These are phyloP conservation scores for Kalmusia sp. DNA, from an alignment of 2,329 filamentous ascomycete genomes.

Conservation along the genomic window DNA sequence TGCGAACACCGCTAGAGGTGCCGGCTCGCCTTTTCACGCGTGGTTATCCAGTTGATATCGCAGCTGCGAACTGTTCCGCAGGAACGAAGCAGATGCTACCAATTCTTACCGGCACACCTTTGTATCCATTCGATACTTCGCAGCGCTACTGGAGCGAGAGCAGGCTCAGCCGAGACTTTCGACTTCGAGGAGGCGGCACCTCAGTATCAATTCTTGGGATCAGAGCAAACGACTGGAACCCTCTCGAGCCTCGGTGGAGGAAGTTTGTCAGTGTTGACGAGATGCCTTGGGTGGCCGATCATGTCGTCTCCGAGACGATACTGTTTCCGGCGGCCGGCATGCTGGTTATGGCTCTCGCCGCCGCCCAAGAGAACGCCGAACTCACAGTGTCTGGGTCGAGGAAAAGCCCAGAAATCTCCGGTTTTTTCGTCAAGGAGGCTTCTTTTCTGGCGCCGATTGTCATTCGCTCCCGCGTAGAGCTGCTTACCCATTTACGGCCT, in stretches of 20 bases:
- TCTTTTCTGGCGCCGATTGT: too few relatives aligned
- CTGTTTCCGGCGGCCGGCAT: conserved; percentile 32
- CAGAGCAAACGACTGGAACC: conserved; percentile 26
- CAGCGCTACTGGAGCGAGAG: conserved; percentile 28
- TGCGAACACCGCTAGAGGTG: not conserved
- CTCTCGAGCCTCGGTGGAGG: conserved; percentile 49
- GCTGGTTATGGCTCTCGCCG: not conserved
- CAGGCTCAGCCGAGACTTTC: conserved; percentile 13
- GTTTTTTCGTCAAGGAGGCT: not conserved
- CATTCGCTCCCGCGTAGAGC: too few relatives aligned
- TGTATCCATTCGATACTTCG: conserved; percentile 32
- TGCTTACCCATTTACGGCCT: too few relatives aligned
- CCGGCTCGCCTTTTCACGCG: not conserved
- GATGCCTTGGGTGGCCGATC: conserved; percentile 30
- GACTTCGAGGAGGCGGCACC: conserved; percentile 1
- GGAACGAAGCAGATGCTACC: not conserved
- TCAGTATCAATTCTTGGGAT: conserved; percentile 23
- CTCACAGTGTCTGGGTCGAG: too few relatives aligned
- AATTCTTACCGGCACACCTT: too few relatives aligned
- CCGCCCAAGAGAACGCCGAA: not conserved
- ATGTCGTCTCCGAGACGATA: conserved; percentile 21
- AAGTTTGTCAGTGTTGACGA: conserved; percentile 45
- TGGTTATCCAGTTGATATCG: not conserved
- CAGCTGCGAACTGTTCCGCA: not conserved
- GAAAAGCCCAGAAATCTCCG: not conserved